A percentile compares a stretch with the other conserved stretches of the same genome.
Evolutionary conservation across 768 basidiomycete species (phyloP).

Genomic region (Thelephora aurantiotincta): DNA sequence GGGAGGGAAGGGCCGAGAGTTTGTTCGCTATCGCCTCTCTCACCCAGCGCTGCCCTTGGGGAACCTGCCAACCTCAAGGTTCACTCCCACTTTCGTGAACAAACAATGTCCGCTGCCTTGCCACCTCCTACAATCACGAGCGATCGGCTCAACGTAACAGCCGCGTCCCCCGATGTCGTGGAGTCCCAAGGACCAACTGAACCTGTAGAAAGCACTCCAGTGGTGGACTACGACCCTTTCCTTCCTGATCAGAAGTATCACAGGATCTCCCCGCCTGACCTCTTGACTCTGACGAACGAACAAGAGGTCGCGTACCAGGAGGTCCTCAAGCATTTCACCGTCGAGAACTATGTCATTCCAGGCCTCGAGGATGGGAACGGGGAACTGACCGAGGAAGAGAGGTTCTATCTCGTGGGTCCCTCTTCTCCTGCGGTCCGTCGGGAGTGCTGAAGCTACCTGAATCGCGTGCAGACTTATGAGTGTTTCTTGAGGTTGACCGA

Average conservation of each 20-base stretch:
- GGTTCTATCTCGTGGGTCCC: constrained; percentile 56
- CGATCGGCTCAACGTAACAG: too few relatives aligned
- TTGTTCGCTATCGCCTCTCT: too few relatives aligned
- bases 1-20: too few relatives aligned
- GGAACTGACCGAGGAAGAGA: constrained; percentile 46
- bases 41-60: too few relatives aligned
- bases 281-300: constrained; percentile 14
- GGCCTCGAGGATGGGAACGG: constrained; percentile 23
- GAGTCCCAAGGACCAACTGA: too few relatives aligned
- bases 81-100: too few relatives aligned
- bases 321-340: constrained; percentile 46
- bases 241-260: not conserved
- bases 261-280: not conserved
- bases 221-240: not conserved
- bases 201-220: not conserved
- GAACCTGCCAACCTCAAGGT: too few relatives aligned
- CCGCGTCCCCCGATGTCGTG: too few relatives aligned
- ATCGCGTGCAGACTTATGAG: constrained; percentile 36
- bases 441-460: not conserved
- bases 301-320: constrained; percentile 36
- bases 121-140: too few relatives aligned
- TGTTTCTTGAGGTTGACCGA: constrained; percentile 45
- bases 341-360: constrained; percentile 37
- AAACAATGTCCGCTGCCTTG: too few relatives aligned
- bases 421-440: not conserved